Evolutionary conservation across 176 grass and related monocot genomes (phyloP).

Genomic region (Ananas comosus): DNA sequence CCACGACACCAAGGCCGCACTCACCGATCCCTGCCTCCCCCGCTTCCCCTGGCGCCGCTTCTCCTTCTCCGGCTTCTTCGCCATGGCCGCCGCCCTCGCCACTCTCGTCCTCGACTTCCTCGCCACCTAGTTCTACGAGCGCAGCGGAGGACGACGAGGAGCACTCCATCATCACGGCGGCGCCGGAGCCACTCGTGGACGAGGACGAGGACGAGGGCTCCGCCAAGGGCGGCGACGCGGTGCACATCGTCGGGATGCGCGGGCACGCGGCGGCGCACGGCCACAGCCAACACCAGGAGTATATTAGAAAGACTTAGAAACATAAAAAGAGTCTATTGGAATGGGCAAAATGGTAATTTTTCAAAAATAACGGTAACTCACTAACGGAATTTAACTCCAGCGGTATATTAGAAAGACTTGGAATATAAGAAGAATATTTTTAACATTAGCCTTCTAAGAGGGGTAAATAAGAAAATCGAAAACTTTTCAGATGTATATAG

Average conservation of each 20-base stretch:
- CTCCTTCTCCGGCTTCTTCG: conserved; percentile 81
- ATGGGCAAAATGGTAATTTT: too few species aligned
- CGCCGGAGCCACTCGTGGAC: conserved; percentile 7
- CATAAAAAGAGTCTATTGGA: too few species aligned
- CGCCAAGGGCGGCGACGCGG: neutral
- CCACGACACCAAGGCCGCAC: conserved; percentile 41
- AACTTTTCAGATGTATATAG: too few species aligned
- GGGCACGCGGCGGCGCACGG: neutral
- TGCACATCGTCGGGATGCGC: conserved; percentile 11
- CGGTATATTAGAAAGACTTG: too few species aligned
- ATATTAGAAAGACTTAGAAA: too few species aligned
- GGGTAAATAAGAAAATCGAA: too few species aligned
- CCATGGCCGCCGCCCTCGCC: conserved; percentile 71
- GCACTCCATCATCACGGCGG: neutral
- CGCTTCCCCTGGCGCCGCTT: conserved; percentile 49
- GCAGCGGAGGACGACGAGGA: neutral
- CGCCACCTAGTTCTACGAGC: conserved; percentile 53
- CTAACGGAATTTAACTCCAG: too few species aligned
- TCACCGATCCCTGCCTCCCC: conserved; percentile 49
- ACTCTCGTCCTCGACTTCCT: conserved; percentile 71
- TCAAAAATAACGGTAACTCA: too few species aligned
- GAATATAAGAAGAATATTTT: too few species aligned
- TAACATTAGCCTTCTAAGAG: too few species aligned
- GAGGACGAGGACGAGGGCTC: neutral
- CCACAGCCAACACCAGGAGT: conserved; percentile 12